Percentiles rank a stretch among this genome's conserved stretches.
phyloP scores from a whole-genome alignment of 805 yeast genomes.

The Hanseniaspora vineae region DNA sequence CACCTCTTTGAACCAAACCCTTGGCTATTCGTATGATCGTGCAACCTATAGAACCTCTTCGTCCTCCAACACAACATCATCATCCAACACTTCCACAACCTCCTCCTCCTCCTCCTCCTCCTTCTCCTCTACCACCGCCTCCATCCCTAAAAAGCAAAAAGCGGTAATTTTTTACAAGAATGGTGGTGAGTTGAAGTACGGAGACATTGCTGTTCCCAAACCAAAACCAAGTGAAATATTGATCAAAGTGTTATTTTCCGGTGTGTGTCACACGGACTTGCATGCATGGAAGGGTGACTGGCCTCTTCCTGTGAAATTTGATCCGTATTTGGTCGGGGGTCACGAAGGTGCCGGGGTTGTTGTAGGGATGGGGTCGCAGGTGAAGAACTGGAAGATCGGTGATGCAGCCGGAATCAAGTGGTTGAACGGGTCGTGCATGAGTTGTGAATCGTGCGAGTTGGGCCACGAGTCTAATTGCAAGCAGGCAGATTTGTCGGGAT shows the following conservation, averaged over 20 bases:
- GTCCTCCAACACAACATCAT: too few species aligned
- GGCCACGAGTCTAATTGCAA: too few species aligned
- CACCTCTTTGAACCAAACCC: too few species aligned
- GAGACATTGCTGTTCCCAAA: conserved; percentile 66
- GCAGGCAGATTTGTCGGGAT: conserved; percentile 45
- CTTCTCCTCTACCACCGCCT: too few species aligned
- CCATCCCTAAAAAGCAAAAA: conserved; percentile 57
- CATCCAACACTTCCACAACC: too few species aligned
- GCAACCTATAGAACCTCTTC: too few species aligned
- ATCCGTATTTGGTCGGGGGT: conserved; percentile 40
- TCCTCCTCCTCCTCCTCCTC: too few species aligned
- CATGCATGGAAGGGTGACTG: conserved; percentile 68
- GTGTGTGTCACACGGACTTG: conserved; percentile 65
- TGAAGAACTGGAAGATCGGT: too few species aligned
- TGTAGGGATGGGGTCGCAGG: conserved; percentile 38
- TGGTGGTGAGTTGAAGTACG: conserved; percentile 52
- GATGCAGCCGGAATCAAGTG: too few species aligned
- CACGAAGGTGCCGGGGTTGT: conserved; percentile 59
- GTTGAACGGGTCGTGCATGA: too few species aligned
- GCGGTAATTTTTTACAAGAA: conserved; percentile 55
- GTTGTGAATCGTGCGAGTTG: too few species aligned
- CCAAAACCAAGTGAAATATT: conserved; percentile 55
- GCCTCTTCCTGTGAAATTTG: conserved; percentile 48
- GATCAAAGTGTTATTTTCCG: conserved; percentile 57
- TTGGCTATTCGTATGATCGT: too few species aligned